Conservation (phyloP, 225 moss, liverwort and hornwort species). For the Ulota crispa region DNA sequence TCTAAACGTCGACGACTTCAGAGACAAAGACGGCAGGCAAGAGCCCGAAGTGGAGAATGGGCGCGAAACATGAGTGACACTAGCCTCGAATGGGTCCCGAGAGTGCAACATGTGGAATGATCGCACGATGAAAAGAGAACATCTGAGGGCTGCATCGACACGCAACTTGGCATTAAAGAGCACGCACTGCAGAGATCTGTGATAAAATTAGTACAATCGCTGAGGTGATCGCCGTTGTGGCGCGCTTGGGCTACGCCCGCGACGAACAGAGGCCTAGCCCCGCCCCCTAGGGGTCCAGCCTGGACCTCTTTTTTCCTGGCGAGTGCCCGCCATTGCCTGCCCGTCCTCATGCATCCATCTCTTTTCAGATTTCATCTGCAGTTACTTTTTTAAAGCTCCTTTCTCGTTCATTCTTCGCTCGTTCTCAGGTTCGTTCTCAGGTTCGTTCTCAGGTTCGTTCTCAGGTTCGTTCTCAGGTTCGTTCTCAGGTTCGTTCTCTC, state of each 20-base stretch:
- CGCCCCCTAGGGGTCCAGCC: background rate
- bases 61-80: background rate
- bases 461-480: background rate
- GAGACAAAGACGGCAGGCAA: background rate
- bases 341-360: background rate
- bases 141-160: background rate
- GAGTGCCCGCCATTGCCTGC: background rate
- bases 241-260: constrained; percentile 17
- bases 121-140: background rate
- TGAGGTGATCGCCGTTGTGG: background rate
- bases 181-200: background rate
- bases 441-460: too few relatives aligned
- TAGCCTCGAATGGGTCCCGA: too few relatives aligned
- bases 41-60: background rate
- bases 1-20: background rate
- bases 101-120: background rate
- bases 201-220: background rate
- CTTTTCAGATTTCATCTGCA: too few relatives aligned
- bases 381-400: too few relatives aligned
- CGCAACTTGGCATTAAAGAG: constrained; percentile 8
- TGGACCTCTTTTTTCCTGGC: background rate
- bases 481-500: background rate
- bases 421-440: too few relatives aligned
- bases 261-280: background rate
- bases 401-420: too few relatives aligned